A percentile compares a stretch with the other conserved stretches of the same genome.
Conservation (phyloP, 441 rosid species). For the Populus hybrid region DNA sequence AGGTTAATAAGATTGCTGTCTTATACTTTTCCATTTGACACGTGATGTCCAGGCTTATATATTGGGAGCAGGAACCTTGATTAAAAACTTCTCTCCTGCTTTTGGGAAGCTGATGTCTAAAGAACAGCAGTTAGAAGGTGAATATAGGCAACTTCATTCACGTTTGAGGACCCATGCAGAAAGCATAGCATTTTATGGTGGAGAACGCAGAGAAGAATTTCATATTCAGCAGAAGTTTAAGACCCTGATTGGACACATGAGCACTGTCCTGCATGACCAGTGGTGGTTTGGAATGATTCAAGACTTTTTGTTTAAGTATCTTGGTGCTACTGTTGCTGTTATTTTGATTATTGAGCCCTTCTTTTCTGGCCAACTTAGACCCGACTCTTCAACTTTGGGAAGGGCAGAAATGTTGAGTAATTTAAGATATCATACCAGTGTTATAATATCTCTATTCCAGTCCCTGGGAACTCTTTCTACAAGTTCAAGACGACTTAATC, state of each 20-base stretch:
- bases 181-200: constrained; percentile 98
- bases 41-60: constrained; percentile 73
- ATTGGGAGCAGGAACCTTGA: constrained; percentile 84
- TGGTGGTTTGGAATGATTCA: constrained; percentile 99
- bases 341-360: constrained; percentile 95
- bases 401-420: constrained; percentile 99
- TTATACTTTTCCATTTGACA: constrained; percentile 16
- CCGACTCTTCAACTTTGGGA: constrained; percentile 88
- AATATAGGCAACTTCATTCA: constrained; percentile 93
- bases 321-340: constrained; percentile 98
- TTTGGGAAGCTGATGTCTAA: constrained; percentile 93
- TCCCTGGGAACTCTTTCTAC: constrained; percentile 93
- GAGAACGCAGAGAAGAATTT: constrained; percentile 88
- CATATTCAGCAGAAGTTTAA: constrained; percentile 90
- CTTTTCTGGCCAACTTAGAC: constrained; percentile 89
- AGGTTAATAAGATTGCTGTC: constrained; percentile 8
- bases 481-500: constrained; percentile 90
- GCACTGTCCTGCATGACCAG: constrained; percentile 79
- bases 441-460: constrained; percentile 89
- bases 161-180: constrained; percentile 99
- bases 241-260: constrained; percentile 70
- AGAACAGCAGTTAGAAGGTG: constrained; percentile 99
- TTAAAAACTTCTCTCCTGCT: constrained; percentile 91
- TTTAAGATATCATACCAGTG: constrained; percentile 99
- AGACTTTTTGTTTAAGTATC: constrained; percentile 94